phyloP scores from a whole-genome alignment of 805 yeast genomes.

The Schwanniomyces pseudopolymorphus region DNA sequence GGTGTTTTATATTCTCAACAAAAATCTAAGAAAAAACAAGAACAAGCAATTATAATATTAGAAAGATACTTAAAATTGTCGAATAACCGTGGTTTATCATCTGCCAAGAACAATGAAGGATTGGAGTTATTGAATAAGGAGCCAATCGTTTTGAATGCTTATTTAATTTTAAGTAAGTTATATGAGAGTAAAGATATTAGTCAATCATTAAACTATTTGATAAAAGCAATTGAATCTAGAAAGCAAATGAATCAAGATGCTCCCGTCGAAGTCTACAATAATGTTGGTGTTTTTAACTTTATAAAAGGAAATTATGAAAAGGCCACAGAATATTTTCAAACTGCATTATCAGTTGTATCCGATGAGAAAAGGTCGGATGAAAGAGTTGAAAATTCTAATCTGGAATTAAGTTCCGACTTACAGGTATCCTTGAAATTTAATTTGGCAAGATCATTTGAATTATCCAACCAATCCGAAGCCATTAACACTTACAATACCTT shows the following conservation, averaged over 20 bases:
- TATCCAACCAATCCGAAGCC: slow-evolving; percentile 38
- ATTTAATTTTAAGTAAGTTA: slow-evolving; percentile 64
- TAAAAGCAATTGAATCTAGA: slow-evolving; percentile 57
- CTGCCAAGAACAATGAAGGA: slow-evolving; percentile 19
- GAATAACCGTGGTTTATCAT: slow-evolving; percentile 42
- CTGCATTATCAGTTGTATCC: slow-evolving; percentile 42
- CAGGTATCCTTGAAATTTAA: slow-evolving; percentile 51
- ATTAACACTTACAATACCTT: slow-evolving; percentile 52
- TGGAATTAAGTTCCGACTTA: slow-evolving; percentile 28
- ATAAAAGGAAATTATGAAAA: slow-evolving; percentile 58
- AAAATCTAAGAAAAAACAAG: slow-evolving; percentile 37
- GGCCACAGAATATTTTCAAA: slow-evolving; percentile 56
- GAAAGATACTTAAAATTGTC: slow-evolving; percentile 71
- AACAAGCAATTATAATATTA: slow-evolving; percentile 58
- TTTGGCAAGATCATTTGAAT: slow-evolving; percentile 72
- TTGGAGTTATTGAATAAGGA: slow-evolving; percentile 41
- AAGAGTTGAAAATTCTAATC: slow-evolving; percentile 33
- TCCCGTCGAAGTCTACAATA: slow-evolving; percentile 67
- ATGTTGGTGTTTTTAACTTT: slow-evolving; percentile 81
- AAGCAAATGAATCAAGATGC: slow-evolving; percentile 42
- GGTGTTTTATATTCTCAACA: slow-evolving; percentile 69
- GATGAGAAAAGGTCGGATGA: slow-evolving; percentile 32
- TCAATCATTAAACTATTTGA: slow-evolving; percentile 64
- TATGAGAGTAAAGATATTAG: slow-evolving; percentile 65
- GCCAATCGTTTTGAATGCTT: slow-evolving; percentile 61